Base-by-base conservation (phyloP, 1,284 basidiomycete genomes). In the Cystobasidium sp. region DNA sequence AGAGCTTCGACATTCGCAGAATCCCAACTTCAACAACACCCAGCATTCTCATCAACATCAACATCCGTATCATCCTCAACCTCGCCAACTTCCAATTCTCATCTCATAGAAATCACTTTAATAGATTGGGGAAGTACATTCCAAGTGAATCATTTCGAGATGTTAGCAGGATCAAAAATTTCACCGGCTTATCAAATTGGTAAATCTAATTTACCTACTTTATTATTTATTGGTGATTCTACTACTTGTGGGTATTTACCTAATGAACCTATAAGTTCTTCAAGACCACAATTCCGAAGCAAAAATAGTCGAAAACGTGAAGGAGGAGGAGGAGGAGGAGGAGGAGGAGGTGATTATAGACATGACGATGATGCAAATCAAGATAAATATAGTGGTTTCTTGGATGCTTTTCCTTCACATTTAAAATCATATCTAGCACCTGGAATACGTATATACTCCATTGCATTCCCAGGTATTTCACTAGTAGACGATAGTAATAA, bases 71-170 rank as follows among this genome's bases (percentile, higher is more conserved):
- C 51, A 1, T 31, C 62, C 41, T 31, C 22, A 41, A 16, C 39
- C 2, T 8, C 18, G 22, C 22, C 18, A n/a, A 20, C 47, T 14
- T 14, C 16, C 24, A 52, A 53, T 6, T 31, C 62, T 20, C 43
- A 52, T 6, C 62, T 62, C 12, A 58, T 73, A 41, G 70, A 73
- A 56, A 73, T 73, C 37, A 73, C 70, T 8, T 46, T 66, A 6
- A 64, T 73, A 41, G 70, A 73, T 63, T 73, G 70, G 70, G 70
- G 52, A 14, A 65, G 62, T 31, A 52, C 59, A 37, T 52, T 73
- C 5, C 70, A 73, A 24, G 43, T 73, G n/a, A 20, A 16, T 39
- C 53, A 53, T 39, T 49, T 73, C n/a, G 59, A 73, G 44, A 56
- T 51, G 39, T 43, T 73, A 46, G 52, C 62, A 24, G 62, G 62